Evolutionary conservation across 1,284 basidiomycete genomes (phyloP).

Genomic region (Apiotrichum brassicae): DNA sequence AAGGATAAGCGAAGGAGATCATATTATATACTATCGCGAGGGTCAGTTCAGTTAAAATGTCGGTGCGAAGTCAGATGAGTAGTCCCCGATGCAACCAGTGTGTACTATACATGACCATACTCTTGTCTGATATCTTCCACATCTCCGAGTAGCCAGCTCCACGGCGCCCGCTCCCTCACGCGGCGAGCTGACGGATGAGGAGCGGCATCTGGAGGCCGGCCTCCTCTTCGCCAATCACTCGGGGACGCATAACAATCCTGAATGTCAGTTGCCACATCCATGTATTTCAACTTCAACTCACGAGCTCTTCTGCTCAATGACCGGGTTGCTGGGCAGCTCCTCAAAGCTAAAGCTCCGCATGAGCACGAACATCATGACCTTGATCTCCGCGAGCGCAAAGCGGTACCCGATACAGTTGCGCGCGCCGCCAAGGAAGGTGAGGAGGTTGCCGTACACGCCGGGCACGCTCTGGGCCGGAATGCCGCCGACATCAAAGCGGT

Average conservation of each 20-base stretch:
- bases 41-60: too few species aligned
- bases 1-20: too few species aligned
- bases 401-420: slow-evolving; percentile 65
- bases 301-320: slow-evolving; percentile 23
- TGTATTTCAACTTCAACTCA: background rate
- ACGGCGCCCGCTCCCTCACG: too few species aligned
- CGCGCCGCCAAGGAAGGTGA: slow-evolving; percentile 63
- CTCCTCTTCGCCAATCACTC: slow-evolving; percentile 37
- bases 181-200: slow-evolving; percentile 21
- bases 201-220: slow-evolving; percentile 44
- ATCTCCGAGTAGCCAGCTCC: too few species aligned
- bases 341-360: slow-evolving; percentile 56
- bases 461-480: slow-evolving; percentile 50
- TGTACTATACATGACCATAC: too few species aligned
- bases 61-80: too few species aligned
- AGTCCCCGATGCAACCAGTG: too few species aligned
- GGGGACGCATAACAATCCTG: slow-evolving; percentile 43
- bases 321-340: slow-evolving; percentile 43
- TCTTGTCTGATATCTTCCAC: too few species aligned
- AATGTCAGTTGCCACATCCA: background rate
- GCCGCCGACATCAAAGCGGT: slow-evolving; percentile 21
- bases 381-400: slow-evolving; percentile 63
- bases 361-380: slow-evolving; percentile 56
- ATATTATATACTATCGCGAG: too few species aligned
- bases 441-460: slow-evolving; percentile 58